Percentiles rank a stretch among this genome's conserved stretches.
Conservation (phyloP, 179 eudicot genomes). For the Corrigiola litoralis region DNA sequence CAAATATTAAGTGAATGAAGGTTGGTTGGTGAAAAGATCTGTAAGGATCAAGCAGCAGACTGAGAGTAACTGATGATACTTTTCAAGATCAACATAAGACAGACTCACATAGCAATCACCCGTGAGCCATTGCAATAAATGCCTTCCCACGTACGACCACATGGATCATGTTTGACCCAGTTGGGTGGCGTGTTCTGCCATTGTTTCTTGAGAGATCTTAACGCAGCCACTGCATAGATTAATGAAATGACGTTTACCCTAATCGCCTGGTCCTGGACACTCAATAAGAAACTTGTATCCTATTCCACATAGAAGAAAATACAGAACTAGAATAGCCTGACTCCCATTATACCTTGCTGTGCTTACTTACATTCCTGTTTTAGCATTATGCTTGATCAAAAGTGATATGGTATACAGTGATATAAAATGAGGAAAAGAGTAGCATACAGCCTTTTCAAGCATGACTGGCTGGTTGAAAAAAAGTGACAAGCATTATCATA, state of each 20-base stretch:
- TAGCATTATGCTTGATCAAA: too few relatives aligned
- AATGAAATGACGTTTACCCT: neutral
- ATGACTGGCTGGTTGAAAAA: too few relatives aligned
- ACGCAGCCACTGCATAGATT: slow-evolving; percentile 22
- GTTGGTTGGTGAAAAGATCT: neutral
- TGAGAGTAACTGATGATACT: neutral
- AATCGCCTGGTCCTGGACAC: neutral
- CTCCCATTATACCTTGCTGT: neutral
- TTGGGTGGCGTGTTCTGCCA: slow-evolving; percentile 40
- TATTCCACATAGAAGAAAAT: neutral
- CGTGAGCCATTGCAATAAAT: slow-evolving; percentile 31
- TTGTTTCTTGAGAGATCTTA: slow-evolving; percentile 24
- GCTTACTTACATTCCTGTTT: too few relatives aligned
- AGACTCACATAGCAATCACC: slow-evolving; percentile 29
- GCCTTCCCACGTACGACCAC: slow-evolving; percentile 36
- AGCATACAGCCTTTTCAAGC: too few relatives aligned
- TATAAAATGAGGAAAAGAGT: too few relatives aligned
- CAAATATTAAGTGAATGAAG: slow-evolving; percentile 6
- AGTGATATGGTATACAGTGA: too few relatives aligned
- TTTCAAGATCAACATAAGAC: neutral
- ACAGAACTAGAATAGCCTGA: neutral
- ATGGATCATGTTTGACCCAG: slow-evolving; percentile 31
- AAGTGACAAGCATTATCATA: too few relatives aligned
- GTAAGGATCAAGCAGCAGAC: neutral
- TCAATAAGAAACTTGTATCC: neutral